These are phyloP conservation scores for Sugiyamaella marilandica DNA, from an alignment of 805 yeast genomes.

Conservation along the genomic window DNA sequence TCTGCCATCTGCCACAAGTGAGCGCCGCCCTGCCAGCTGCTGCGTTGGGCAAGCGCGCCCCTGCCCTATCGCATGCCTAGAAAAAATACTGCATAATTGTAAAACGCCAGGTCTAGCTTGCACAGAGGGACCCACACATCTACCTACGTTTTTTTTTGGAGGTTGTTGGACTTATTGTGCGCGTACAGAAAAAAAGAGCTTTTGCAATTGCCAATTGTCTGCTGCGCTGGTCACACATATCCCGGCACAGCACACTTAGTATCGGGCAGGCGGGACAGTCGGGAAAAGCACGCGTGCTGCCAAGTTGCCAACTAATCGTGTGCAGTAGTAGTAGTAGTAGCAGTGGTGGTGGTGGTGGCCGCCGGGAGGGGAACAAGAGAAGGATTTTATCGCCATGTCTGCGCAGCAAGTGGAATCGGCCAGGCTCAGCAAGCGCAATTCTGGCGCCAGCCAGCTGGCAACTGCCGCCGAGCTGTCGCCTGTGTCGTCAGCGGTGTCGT, in stretches of 20 bases:
- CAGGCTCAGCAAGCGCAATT: not conserved
- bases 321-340: not conserved
- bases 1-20: not conserved
- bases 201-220: no score
- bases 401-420: not conserved
- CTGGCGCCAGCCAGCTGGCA: not conserved
- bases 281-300: no score
- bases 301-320: no score
- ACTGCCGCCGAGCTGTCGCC: not conserved
- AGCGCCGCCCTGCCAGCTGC: not conserved
- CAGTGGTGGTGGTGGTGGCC: not conserved
- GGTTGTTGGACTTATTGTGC: no score
- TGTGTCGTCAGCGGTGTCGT: slow-evolving; percentile 2
- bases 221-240: no score
- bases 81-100: not conserved
- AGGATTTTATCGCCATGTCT: no score
- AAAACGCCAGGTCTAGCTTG: not conserved
- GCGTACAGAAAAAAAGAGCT: no score
- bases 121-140: not conserved
- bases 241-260: no score
- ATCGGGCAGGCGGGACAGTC: no score
- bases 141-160: not conserved
- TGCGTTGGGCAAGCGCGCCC: not conserved
- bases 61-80: not conserved
- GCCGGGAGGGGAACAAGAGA: no score